These are phyloP conservation scores for Houttuynia cordata DNA, from an alignment of 164 flowering plant genomes.

Conservation along the genomic window DNA sequence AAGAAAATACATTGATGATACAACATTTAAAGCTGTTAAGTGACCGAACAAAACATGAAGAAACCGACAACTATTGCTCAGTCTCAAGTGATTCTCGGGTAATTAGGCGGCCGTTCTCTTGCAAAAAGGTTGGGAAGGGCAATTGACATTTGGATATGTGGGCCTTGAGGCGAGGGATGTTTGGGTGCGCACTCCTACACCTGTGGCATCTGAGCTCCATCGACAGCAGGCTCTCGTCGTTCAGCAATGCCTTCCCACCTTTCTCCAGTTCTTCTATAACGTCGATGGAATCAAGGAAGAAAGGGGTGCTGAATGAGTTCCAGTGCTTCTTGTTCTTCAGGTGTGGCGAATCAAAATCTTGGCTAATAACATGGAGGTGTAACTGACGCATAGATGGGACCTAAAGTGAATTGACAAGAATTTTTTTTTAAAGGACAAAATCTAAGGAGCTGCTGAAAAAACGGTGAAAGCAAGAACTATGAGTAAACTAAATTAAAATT, in stretches of 20 bases:
- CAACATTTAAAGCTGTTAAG: neutral
- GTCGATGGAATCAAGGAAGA: constrained; percentile 74
- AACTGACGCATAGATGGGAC: constrained; percentile 88
- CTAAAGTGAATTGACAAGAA: constrained; percentile 20
- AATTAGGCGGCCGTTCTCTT: constrained; percentile 39
- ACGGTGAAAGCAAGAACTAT: no score
- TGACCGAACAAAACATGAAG: neutral
- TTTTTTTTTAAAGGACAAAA: neutral
- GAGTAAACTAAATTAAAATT: no score
- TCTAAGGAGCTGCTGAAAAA: no score
- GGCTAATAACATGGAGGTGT: constrained; percentile 94
- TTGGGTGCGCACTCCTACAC: constrained; percentile 87
- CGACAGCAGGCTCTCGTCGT: constrained; percentile 34
- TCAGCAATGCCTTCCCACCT: constrained; percentile 32
- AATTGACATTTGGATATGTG: constrained; percentile 54
- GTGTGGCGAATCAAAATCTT: constrained; percentile 68
- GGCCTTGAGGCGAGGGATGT: constrained; percentile 70
- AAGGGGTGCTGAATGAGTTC: constrained; percentile 74
- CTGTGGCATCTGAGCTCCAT: constrained; percentile 84
- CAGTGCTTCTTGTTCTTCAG: constrained; percentile 91
- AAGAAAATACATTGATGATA: neutral
- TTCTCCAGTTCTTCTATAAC: constrained; percentile 55
- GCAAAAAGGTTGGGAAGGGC: constrained; percentile 41
- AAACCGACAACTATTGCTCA: neutral
- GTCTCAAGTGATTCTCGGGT: constrained; percentile 2